A percentile compares a stretch with the other conserved stretches of the same genome.
Evolutionary conservation across 257 asterid genomes (phyloP).

Genomic region (Penstemon barbatus): DNA sequence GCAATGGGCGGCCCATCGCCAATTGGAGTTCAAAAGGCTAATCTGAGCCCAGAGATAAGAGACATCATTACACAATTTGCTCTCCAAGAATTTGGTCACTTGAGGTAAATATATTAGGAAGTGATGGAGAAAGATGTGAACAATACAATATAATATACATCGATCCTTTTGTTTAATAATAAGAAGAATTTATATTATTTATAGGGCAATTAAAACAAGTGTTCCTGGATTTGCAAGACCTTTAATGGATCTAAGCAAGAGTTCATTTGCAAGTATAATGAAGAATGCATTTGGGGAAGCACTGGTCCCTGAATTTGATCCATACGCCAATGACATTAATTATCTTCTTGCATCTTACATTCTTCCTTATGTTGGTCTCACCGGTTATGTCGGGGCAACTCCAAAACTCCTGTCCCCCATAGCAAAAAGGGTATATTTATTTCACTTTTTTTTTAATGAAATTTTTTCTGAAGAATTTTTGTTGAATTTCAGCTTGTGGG

Average conservation of each 20-base stretch:
- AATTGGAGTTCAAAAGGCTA: conserved; percentile 34
- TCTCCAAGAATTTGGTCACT: conserved; percentile 59
- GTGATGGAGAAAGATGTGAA: no score
- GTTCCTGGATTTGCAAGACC: conserved; percentile 51
- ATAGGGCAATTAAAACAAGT: conserved; percentile 47
- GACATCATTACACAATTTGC: conserved; percentile 47
- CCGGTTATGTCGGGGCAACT: conserved; percentile 62
- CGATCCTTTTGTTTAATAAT: no score
- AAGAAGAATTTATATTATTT: no score
- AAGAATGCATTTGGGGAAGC: conserved; percentile 36
- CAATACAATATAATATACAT: neutral
- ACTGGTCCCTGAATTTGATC: conserved; percentile 46
- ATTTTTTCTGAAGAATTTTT: neutral
- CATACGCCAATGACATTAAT: conserved; percentile 53
- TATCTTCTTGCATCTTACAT: conserved; percentile 51
- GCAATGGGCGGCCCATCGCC: conserved; percentile 43
- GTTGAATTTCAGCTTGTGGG: conserved; percentile 36
- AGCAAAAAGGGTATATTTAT: conserved; percentile 40
- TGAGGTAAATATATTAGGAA: conserved; percentile 29
- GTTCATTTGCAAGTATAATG: conserved; percentile 44
- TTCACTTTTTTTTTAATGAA: neutral
- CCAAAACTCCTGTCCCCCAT: conserved; percentile 33
- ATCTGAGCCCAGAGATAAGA: conserved; percentile 25
- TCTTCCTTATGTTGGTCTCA: conserved; percentile 63
- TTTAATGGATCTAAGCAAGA: conserved; percentile 33